A percentile compares a stretch with the other conserved stretches of the same genome.
Conservation (phyloP, 108 stramenopile genomes). For the Poteriospumella lacustris region DNA sequence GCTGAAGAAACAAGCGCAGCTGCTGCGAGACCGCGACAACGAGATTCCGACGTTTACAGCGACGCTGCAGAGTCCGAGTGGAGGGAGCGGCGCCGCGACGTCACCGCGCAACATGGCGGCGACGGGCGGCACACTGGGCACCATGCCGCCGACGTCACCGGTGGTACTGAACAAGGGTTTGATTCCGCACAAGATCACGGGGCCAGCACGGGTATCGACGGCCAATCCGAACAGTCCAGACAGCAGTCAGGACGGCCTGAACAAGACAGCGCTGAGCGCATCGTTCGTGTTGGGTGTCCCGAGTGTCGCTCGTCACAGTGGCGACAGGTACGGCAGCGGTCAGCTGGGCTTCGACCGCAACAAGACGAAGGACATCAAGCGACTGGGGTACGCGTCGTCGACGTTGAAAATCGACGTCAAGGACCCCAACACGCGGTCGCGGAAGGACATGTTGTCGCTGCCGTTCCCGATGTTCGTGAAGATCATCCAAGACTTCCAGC, state of each 20-base stretch:
- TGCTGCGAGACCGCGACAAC: background rate
- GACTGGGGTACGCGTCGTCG: background rate
- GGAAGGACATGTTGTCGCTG: background rate
- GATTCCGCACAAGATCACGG: no score
- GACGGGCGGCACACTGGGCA: no score
- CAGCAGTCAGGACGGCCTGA: no score
- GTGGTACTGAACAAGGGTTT: no score
- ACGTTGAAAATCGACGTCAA: background rate
- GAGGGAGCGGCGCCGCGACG: no score
- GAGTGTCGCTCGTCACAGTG: background rate
- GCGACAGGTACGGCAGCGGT: background rate
- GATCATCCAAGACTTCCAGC: constrained; percentile 34
- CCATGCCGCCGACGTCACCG: no score
- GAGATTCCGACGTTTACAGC: no score
- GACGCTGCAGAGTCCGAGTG: no score
- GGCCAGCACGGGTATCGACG: no score
- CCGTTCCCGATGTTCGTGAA: constrained; percentile 10
- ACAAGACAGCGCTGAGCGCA: no score
- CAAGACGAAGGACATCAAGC: background rate
- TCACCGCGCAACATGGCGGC: no score
- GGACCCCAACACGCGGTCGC: background rate
- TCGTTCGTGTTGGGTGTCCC: background rate
- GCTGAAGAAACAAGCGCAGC: background rate
- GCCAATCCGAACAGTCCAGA: no score
- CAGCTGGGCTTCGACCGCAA: background rate